phyloP scores from a whole-genome alignment of 441 rosid genomes.

The Jatropha podagrica region DNA sequence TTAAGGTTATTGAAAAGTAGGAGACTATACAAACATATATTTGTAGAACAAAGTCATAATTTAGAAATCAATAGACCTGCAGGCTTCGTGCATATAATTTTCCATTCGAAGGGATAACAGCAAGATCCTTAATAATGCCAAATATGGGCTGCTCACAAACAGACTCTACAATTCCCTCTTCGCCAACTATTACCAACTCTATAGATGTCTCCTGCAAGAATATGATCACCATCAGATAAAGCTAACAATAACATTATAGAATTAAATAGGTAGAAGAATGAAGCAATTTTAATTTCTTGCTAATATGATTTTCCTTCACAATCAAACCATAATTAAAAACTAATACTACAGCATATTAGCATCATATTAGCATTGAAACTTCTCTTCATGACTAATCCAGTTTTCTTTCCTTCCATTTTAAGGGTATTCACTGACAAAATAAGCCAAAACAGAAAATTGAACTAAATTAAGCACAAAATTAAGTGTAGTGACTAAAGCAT shows the following conservation, averaged over 20 bases:
- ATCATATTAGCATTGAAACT: too few species aligned
- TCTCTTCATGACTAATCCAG: not conserved
- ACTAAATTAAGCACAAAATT: not conserved
- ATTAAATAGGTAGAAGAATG: not conserved
- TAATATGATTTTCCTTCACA: not conserved
- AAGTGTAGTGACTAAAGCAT: not conserved
- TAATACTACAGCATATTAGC: too few species aligned
- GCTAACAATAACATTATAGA: not conserved
- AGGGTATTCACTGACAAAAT: not conserved
- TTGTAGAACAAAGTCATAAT: not conserved
- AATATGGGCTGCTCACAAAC: slow-evolving; percentile 86
- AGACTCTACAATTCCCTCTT: slow-evolving; percentile 77
- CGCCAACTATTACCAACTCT: slow-evolving; percentile 73
- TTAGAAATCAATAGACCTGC: slow-evolving; percentile 40
- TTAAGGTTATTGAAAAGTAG: not conserved
- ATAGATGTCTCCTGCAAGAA: slow-evolving; percentile 82
- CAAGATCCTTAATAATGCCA: slow-evolving; percentile 88
- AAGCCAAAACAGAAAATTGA: not conserved
- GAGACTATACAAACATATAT: not conserved
- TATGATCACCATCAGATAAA: not conserved
- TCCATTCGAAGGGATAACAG: slow-evolving; percentile 67
- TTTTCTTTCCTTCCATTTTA: not conserved
- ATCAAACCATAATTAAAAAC: not conserved
- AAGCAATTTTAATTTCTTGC: not conserved
- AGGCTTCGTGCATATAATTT: slow-evolving; percentile 41